These are phyloP conservation scores for Puccinia novopanici DNA, from an alignment of 1,284 basidiomycete genomes.

Conservation along the genomic window DNA sequence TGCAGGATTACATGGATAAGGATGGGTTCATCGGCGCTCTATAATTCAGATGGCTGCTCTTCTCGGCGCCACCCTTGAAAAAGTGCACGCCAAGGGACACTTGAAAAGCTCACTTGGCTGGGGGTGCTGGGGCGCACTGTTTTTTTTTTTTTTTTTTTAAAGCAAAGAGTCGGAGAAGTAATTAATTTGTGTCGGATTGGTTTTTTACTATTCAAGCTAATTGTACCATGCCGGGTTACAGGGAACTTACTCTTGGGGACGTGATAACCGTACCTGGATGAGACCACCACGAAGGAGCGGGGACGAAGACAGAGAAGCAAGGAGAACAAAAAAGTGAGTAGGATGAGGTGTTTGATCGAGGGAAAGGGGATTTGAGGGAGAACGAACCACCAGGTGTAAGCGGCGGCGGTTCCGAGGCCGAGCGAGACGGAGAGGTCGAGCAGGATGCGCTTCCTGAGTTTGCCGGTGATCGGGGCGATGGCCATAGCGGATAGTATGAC, in stretches of 20 bases:
- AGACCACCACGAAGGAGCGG: no score
- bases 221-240: no score
- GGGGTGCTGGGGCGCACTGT: no score
- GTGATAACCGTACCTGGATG: conserved; percentile 41
- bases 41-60: no score
- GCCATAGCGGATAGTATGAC: conserved; percentile 3
- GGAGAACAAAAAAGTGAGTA: not conserved
- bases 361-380: not conserved
- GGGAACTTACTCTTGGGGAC: conserved; percentile 42
- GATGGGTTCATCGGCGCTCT: no score
- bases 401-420: conserved; percentile 43
- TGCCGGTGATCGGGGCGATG: conserved; percentile 50
- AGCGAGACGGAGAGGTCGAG: conserved; percentile 45
- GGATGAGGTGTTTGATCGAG: not conserved
- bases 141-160: not conserved
- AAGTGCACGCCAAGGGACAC: no score
- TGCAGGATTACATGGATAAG: no score
- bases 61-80: no score
- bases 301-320: not conserved
- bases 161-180: not conserved
- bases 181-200: not conserved
- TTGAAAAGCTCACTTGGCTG: no score
- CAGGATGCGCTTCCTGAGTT: conserved; percentile 40
- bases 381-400: conserved; percentile 45
- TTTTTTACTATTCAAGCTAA: no score